A percentile compares a stretch with the other conserved stretches of the same genome.
These are phyloP conservation scores for Moesziomyces sp. DNA, from an alignment of 1,284 basidiomycete genomes.

Conservation along the genomic window DNA sequence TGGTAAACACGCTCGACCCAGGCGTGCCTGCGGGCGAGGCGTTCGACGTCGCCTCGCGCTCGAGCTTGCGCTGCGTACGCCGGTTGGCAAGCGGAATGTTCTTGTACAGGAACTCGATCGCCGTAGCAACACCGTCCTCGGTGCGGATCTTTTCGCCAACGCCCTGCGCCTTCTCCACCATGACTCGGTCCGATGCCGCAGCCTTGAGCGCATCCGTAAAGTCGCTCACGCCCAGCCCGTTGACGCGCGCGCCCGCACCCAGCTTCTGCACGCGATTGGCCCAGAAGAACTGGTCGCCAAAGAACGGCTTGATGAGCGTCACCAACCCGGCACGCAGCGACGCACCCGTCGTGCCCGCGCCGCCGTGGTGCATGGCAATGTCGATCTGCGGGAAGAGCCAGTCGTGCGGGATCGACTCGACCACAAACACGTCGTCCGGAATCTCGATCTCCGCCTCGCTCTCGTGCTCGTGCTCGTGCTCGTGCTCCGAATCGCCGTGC, in stretches of 20 bases:
- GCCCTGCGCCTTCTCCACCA: constrained; percentile 58
- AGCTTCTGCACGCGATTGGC: constrained; percentile 56
- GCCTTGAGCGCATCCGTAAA: constrained; percentile 41
- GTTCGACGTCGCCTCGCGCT: constrained; percentile 18
- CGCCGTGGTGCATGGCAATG: constrained; percentile 73
- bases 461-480: constrained; percentile 5
- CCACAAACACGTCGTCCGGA: constrained; percentile 63
- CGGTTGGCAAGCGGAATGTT: constrained; percentile 45
- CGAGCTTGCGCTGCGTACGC: constrained; percentile 25
- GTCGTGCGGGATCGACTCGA: constrained; percentile 60
- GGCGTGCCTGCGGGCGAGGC: constrained; percentile 5
- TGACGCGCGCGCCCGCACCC: constrained; percentile 52
- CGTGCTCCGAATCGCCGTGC: constrained; percentile 16
- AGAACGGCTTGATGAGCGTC: constrained; percentile 64
- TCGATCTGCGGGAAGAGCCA: constrained; percentile 48
- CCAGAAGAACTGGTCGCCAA: constrained; percentile 66
- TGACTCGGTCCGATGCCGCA: constrained; percentile 50
- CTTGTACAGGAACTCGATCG: constrained; percentile 55
- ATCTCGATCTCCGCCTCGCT: constrained; percentile 60
- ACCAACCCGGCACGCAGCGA: constrained; percentile 58
- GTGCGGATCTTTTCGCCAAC: constrained; percentile 57
- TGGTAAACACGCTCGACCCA: constrained; percentile 2
- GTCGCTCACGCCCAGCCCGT: constrained; percentile 32
- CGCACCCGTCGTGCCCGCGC: constrained; percentile 76
- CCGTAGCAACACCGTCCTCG: constrained; percentile 57